Evolutionary conservation across 257 asterid species (phyloP).

Genomic region (Eustoma russellianum): DNA sequence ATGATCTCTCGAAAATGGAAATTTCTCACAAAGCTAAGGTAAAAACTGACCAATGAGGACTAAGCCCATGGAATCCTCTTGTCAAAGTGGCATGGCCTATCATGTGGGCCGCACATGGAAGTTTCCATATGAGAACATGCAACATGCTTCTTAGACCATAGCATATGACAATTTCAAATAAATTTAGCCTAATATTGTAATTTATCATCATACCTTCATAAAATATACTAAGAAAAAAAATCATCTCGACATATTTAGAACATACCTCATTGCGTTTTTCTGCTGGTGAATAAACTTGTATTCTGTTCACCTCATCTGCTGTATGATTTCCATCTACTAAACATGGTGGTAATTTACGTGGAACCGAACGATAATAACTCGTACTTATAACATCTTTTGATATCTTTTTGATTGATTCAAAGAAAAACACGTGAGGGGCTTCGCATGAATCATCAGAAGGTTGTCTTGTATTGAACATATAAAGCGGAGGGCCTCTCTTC

Average conservation of each 20-base stretch:
- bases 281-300: constrained; percentile 42
- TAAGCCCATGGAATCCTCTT: too few relatives aligned
- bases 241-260: not conserved
- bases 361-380: constrained; percentile 20
- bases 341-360: constrained; percentile 32
- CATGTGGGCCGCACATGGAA: too few relatives aligned
- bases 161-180: not conserved
- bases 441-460: constrained; percentile 33
- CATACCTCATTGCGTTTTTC: constrained; percentile 34
- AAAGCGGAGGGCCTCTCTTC: constrained; percentile 27
- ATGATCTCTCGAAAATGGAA: too few relatives aligned
- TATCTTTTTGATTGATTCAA: constrained; percentile 11
- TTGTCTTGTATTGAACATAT: constrained; percentile 55
- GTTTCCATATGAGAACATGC: too few relatives aligned
- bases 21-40: too few relatives aligned
- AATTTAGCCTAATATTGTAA: not conserved
- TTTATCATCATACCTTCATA: too few relatives aligned
- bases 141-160: too few relatives aligned
- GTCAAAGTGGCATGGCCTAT: too few relatives aligned
- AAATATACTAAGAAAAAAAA: not conserved
- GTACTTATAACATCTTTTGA: constrained; percentile 17
- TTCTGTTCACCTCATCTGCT: constrained; percentile 27
- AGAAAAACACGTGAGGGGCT: constrained; percentile 51
- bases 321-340: constrained; percentile 10
- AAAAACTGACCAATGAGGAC: too few relatives aligned